Evolutionary conservation across 1,139 yeast genomes (phyloP), one percentile per base, ranked within the genome.

Genomic region (Entelexis paramagnoliae): DNA sequence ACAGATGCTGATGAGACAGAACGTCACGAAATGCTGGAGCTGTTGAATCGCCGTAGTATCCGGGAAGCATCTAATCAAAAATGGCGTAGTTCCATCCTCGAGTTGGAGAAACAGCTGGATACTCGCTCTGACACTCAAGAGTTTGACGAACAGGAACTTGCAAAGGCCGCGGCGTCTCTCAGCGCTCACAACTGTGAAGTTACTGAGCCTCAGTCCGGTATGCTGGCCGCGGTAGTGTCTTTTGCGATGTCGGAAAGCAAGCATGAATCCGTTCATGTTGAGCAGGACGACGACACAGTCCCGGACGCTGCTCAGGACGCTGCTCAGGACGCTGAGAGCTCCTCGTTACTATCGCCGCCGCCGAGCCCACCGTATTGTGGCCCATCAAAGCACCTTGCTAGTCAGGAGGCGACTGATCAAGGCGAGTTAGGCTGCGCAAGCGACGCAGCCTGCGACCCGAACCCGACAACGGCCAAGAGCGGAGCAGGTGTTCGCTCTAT

Each of bases 271-370:
- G 20, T 2, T 6, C 22, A 17, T 14, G 32, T 3, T 2, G 33
- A n/a, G 14, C 33, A 40, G 5, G 33, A n/a, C 14, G 32, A 26
- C 2, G 29, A 13, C 5, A 24, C 20, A 3, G 28, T 20, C 3
- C 26, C 8, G 19, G 34, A 40, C 28, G 10, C 24, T 3, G 7
- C 13, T 1, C 26, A 20, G 19, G 34, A 40, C 28, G 10, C 24
- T 3, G 7, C 13, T 1, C 24, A 38, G 7, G 26, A 28, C 9
- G 22, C 30, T 4, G 36, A 39, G 4, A 32, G 19, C 30, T 50
- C 50, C 2, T 48, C 36, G 8, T 40, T 33, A 3, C 51, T 46
- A 2, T 46, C 52, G 3, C 51, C 51, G 10, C 51, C 52, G 14
- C 30, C 40, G 11, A 39, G 36, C 17, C 52, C 52, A 4, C 9